Evolutionary conservation across 2,329 filamentous ascomycete species (phyloP), one percentile per base, ranked within the genome.

Genomic region (Calonectria hawksworthii): DNA sequence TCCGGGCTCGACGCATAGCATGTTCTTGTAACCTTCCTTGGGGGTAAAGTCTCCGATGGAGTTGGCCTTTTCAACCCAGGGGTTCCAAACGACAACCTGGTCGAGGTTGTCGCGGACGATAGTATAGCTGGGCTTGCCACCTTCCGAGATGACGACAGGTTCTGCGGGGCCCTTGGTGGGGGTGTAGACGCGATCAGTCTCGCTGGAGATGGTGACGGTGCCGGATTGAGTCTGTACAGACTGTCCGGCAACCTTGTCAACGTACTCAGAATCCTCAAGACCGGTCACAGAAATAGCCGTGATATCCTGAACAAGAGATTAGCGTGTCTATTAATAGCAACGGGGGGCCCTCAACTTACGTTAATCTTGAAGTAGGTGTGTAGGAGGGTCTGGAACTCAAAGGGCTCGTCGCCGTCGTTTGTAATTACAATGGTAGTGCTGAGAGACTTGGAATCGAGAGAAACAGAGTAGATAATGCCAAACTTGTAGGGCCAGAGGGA

Each of bases 81-180:
- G 97, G 86, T 99, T 99, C 97, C 97, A 99, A 36, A 99, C 94
- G 1, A 98, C 96, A 21, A 97, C 93, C 79, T 99, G 95, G 76
- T 91, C 91, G 78, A 99, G 90, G 78, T 95, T 96, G 85, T 98
- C 95, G 75, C 97, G 92, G 51, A 94, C 91, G 70, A 99, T 89
- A 74, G 93, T 92, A 87, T 94, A 96, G 66, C 90, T 87, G 18
- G 92, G 88, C 81, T 90, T 90, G 74, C 92, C 93, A 65, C 86
- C 90, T 80, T 94, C 92, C 21, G 88, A 83, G 63, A 98, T 91
- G 16, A 90, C 83, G 61, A 95, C 85, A 1, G 90, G 86, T 59
- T 89, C 85, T 54, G 87, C 88, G 50, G 93, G 92, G 0, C 91
- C 92, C 76, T 90, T 89, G 77, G 89, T 84, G 0, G 93, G 94